Base-by-base conservation (phyloP, 2,329 filamentous ascomycete genomes). In the Pleoardoris graminearum region DNA sequence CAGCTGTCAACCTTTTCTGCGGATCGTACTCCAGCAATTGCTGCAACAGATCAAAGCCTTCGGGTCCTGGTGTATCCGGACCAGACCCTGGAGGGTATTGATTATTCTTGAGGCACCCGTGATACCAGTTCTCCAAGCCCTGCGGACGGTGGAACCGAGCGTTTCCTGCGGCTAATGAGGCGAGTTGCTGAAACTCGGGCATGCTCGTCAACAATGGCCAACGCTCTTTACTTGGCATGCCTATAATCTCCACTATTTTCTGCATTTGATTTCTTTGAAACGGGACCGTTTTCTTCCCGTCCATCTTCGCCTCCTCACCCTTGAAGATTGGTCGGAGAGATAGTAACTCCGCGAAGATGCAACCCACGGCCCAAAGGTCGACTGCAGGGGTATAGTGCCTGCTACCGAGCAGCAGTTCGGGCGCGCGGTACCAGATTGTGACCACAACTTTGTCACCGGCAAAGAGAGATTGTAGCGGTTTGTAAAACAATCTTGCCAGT, bases 181-280 rank as follows among this genome's bases (percentile, higher is more conserved):
- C 77, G 4, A 96, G 80, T 60, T 94, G 89, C 32, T 76, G 76
- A 67, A 89, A 96, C 75, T 99, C 94, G 0, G 91, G 91, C 88
- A 96, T 96, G 33, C 87, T 84, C 1, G 85, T 79, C 1, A 99
- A 78, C 23, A 93, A 81, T 0, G 92, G 90, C 94, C 94, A 99
- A 22, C 86, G 84, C 44, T 96, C 90, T 66, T 93, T 93, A 6
- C 84, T 90, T 0, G 94, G 94, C 60, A 96, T 78, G 25, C 94
- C 94, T 79, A 99, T 87, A 57, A 99, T 91, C 69, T 99, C 94
- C 32, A 96, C 90, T 63, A 99, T 99, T 76, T 96, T 97, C 69
- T 94, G 91, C 93, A 99, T 97, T 76, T 99, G 94, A 66, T 97
- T 97, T 12, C 92, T 85, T 74, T 99, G 94, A 64, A 99, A 99